A percentile compares a stretch with the other conserved stretches of the same genome.
Conservation (phyloP, 1,284 basidiomycete species). For the Omphalotus olearius region DNA sequence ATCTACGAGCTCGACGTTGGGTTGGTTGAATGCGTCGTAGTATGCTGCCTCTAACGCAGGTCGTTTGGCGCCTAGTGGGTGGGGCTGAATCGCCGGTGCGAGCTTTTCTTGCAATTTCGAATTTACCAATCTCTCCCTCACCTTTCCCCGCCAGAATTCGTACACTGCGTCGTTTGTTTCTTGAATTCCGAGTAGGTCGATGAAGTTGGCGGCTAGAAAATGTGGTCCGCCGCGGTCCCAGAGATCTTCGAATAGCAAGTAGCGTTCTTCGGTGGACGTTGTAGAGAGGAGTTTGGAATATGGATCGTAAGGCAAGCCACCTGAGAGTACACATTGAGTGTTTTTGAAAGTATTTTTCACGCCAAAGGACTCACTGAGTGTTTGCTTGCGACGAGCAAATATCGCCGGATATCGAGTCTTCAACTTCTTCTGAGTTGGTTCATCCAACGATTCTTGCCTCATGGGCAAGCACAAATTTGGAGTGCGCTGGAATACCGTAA, state of each 20-base stretch:
- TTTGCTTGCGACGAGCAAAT: slow-evolving; percentile 19
- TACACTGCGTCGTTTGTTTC: slow-evolving; percentile 20
- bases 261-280: slow-evolving; percentile 18
- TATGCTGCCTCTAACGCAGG: slow-evolving; percentile 20
- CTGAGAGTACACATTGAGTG: too few relatives aligned
- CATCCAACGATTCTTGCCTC: slow-evolving; percentile 16
- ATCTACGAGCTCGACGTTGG: slow-evolving; percentile 22
- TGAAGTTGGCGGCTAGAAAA: slow-evolving; percentile 15
- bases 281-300: slow-evolving; percentile 11
- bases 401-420: slow-evolving; percentile 20
- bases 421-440: slow-evolving; percentile 11
- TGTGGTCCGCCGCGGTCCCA: slow-evolving; percentile 20
- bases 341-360: too few relatives aligned
- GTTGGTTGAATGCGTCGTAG: slow-evolving; percentile 23
- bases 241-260: slow-evolving; percentile 17
- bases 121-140: slow-evolving; percentile 17
- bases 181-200: slow-evolving; percentile 17
- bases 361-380: slow-evolving; percentile 14
- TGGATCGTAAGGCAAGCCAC: slow-evolving; percentile 16
- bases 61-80: slow-evolving; percentile 21
- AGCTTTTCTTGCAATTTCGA: slow-evolving; percentile 21
- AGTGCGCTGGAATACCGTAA: slow-evolving; percentile 26
- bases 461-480: slow-evolving; percentile 21
- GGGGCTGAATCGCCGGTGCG: slow-evolving; percentile 12
- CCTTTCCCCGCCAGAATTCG: slow-evolving; percentile 22